Evolutionary conservation across 192 early-diverging fungal species (phyloP).

Genomic region (Mycoemilia scoparia): DNA sequence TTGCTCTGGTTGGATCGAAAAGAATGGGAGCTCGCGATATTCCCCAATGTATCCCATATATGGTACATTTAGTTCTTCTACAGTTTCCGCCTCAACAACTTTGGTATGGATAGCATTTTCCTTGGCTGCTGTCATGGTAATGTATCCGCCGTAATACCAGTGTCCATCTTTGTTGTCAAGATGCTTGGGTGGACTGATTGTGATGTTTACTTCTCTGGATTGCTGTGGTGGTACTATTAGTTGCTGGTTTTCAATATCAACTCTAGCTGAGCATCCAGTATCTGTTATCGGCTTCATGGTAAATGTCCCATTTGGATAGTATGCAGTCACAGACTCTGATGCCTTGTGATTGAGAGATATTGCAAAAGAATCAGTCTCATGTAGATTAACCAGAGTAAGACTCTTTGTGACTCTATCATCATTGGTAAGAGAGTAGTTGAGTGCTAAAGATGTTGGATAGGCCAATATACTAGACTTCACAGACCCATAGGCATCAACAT

Average conservation of each 20-base stretch:
- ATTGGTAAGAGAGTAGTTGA: conserved; percentile 19
- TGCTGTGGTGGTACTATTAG: too few species aligned
- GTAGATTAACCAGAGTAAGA: too few species aligned
- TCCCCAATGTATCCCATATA: conserved; percentile 27
- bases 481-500: conserved; percentile 21
- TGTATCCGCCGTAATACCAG: conserved; percentile 28
- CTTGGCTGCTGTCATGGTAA: conserved; percentile 19
- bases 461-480: conserved; percentile 11
- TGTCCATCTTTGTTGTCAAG: conserved; percentile 9
- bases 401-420: too few species aligned
- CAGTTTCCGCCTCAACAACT: too few species aligned
- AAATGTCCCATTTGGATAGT: too few species aligned
- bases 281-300: conserved; percentile 19
- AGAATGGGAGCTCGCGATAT: conserved; percentile 18
- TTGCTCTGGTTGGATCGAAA: conserved; percentile 18
- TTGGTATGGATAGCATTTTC: background rate
- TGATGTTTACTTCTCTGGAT: too few species aligned
- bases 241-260: too few species aligned
- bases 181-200: conserved; percentile 14
- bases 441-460: conserved; percentile 19
- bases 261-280: too few species aligned
- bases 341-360: too few species aligned
- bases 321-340: conserved; percentile 23
- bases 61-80: conserved; percentile 21
- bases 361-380: too few species aligned